phyloP scores from a whole-genome alignment of 2,329 filamentous ascomycete species.

The Hypoxylon sp. region DNA sequence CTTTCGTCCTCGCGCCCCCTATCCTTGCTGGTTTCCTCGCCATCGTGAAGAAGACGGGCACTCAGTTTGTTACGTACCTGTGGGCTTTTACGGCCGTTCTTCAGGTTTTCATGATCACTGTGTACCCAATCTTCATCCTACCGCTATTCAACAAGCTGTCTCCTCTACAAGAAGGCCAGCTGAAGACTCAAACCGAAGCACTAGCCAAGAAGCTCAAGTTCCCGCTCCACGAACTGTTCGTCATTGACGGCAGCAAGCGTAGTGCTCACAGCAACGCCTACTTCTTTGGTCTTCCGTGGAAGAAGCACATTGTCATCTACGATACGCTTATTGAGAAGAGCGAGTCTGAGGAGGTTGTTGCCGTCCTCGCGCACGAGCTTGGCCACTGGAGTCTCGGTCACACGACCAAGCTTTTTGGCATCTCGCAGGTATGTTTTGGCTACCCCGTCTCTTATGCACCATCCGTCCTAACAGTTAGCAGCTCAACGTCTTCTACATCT shows the following conservation, averaged over 20 bases:
- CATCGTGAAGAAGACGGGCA: slow-evolving; percentile 93
- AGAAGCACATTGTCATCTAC: slow-evolving; percentile 99
- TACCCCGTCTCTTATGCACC: not conserved
- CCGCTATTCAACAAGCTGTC: slow-evolving; percentile 98
- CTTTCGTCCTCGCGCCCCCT: slow-evolving; percentile 81
- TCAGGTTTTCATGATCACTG: slow-evolving; percentile 93
- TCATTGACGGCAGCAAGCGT: slow-evolving; percentile 91
- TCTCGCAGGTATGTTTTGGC: slow-evolving; percentile 72
- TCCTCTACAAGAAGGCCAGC: slow-evolving; percentile 82
- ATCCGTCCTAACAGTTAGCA: slow-evolving; percentile 53
- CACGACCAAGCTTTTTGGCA: slow-evolving; percentile 88
- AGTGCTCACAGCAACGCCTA: slow-evolving; percentile 91
- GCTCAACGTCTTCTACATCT: slow-evolving; percentile 96
- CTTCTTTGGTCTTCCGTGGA: slow-evolving; percentile 98
- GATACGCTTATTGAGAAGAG: slow-evolving; percentile 98
- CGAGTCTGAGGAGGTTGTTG: slow-evolving; percentile 88
- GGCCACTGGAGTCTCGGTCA: slow-evolving; percentile 97
- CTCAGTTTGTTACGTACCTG: slow-evolving; percentile 96
- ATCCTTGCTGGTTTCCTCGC: slow-evolving; percentile 91
- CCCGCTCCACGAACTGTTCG: slow-evolving; percentile 89
- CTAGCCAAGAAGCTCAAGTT: slow-evolving; percentile 87
- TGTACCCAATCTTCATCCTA: slow-evolving; percentile 93
- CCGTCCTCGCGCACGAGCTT: slow-evolving; percentile 92
- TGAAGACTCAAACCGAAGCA: slow-evolving; percentile 87
- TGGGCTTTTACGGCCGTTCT: slow-evolving; percentile 91